Conservation (phyloP, 2,329 filamentous ascomycete genomes). For the Diaporthe amygdali region DNA sequence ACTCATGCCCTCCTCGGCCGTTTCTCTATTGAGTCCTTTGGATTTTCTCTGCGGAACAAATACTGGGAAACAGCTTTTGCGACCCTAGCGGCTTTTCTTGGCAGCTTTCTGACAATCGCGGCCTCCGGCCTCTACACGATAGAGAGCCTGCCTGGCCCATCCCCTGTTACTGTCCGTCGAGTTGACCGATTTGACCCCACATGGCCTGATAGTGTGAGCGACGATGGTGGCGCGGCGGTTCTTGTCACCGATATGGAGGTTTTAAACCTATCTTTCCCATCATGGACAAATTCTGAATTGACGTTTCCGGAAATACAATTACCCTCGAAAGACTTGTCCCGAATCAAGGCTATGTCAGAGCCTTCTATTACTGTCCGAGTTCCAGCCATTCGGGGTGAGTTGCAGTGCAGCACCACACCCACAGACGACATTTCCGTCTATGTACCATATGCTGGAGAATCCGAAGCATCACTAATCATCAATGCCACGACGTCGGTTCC, state of each 20-base stretch:
- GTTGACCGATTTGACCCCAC: not conserved
- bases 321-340: not conserved
- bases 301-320: not conserved
- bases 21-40: not conserved
- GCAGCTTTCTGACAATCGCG: not conserved
- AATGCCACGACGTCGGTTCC: not conserved
- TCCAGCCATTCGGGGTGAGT: not conserved
- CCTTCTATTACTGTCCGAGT: not conserved
- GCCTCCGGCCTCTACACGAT: not conserved
- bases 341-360: not conserved
- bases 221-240: not conserved
- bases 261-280: not conserved
- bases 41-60: not conserved
- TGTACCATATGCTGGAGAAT: not conserved
- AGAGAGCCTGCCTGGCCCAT: not conserved
- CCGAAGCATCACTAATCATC: not conserved
- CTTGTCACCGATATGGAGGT: not conserved
- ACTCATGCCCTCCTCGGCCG: not conserved
- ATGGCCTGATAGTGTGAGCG: not conserved
- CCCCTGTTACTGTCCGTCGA: not conserved
- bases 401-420: not conserved
- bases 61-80: not conserved
- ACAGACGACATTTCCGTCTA: not conserved
- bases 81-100: not conserved
- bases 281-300: not conserved